A percentile compares a stretch with the other conserved stretches of the same genome.
phyloP scores from a whole-genome alignment of 2,329 filamentous ascomycete species.

The Kalaharituber pfeilii region DNA sequence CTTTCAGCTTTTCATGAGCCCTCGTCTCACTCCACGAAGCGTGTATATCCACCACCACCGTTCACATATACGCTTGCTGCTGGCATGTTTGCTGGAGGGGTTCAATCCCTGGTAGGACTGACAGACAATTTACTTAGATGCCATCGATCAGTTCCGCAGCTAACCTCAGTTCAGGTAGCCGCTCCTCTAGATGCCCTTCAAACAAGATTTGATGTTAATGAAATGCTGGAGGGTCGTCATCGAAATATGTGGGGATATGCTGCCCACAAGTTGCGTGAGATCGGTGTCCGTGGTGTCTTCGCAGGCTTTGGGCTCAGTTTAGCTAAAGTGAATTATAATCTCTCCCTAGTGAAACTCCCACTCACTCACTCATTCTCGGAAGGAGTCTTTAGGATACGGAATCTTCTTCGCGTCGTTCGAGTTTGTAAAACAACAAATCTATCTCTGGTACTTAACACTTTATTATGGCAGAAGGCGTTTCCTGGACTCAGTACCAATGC shows the following conservation, averaged over 20 bases:
- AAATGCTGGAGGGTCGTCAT: slow-evolving; percentile 32
- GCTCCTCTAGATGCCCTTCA: slow-evolving; percentile 62
- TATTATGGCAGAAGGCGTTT: slow-evolving; percentile 45
- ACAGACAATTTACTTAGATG: too few relatives aligned
- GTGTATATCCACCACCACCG: slow-evolving; percentile 52
- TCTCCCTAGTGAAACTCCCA: background rate
- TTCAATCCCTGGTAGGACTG: slow-evolving; percentile 49
- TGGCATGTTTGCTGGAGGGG: slow-evolving; percentile 48
- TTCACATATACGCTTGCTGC: slow-evolving; percentile 48
- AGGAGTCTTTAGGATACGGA: slow-evolving; percentile 21
- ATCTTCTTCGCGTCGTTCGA: slow-evolving; percentile 51
- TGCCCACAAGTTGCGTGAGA: slow-evolving; percentile 48
- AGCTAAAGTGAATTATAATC: slow-evolving; percentile 51
- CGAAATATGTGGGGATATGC: slow-evolving; percentile 60
- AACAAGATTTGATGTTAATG: slow-evolving; percentile 46
- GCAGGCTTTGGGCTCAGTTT: slow-evolving; percentile 55
- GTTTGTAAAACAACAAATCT: slow-evolving; percentile 55
- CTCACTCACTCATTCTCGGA: background rate
- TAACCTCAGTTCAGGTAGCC: too few relatives aligned
- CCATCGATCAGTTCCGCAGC: too few relatives aligned
- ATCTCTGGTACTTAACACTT: slow-evolving; percentile 52
- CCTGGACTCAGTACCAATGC: slow-evolving; percentile 1
- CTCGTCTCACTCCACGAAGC: slow-evolving; percentile 39
- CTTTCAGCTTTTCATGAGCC: slow-evolving; percentile 49
- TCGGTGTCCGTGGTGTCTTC: slow-evolving; percentile 44